A percentile compares a stretch with the other conserved stretches of the same genome.
phyloP scores from a whole-genome alignment of 1,139 yeast species.

The Saccharomyces hybrid region DNA sequence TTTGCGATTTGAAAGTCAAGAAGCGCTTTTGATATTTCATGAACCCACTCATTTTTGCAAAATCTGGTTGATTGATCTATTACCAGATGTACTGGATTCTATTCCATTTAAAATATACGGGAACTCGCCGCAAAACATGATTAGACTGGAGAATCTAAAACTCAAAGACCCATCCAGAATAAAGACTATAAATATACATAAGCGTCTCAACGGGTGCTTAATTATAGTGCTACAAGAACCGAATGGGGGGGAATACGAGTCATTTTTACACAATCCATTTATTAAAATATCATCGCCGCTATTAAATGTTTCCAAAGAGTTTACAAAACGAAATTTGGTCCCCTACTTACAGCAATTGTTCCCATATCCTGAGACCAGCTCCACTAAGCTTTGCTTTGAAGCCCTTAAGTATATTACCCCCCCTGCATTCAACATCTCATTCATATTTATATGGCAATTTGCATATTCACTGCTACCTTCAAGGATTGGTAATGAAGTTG shows the following conservation, averaged over 20 bases:
- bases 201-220: conserved; percentile 16
- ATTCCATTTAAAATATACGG: conserved; percentile 24
- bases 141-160: conserved; percentile 21
- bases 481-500: not conserved
- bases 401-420: conserved; percentile 17
- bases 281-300: conserved; percentile 49
- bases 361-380: conserved; percentile 14
- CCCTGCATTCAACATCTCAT: conserved; percentile 8
- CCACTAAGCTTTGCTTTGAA: conserved; percentile 13
- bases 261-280: conserved; percentile 54
- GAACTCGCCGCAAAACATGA: conserved; percentile 22
- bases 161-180: conserved; percentile 23
- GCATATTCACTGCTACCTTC: conserved; percentile 11
- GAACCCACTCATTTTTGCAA: conserved; percentile 34
- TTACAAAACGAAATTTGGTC: conserved; percentile 4
- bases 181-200: conserved; percentile 15
- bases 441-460: conserved; percentile 20
- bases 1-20: conserved; percentile 45
- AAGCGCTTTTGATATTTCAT: conserved; percentile 48
- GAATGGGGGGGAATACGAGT: not conserved
- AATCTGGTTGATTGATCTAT: conserved; percentile 42
- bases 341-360: conserved; percentile 5
- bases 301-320: conserved; percentile 40
- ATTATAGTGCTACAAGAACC: not conserved
- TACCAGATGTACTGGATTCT: conserved; percentile 25